Evolutionary conservation across 257 asterid species (phyloP), one percentile per base, ranked within the genome.

Genomic region (Ligustrum vulgare): DNA sequence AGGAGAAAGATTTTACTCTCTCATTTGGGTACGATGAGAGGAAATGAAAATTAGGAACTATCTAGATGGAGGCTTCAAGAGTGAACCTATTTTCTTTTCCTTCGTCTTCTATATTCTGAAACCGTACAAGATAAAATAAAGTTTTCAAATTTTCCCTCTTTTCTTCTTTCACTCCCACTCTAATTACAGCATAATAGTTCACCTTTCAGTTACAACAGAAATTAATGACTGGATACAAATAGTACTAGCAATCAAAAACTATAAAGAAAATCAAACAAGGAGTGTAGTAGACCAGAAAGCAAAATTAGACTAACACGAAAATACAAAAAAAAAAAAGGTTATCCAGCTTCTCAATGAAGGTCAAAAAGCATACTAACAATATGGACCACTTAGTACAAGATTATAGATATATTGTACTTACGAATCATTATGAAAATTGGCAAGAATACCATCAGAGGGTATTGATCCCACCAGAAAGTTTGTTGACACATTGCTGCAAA

Each of bases 381-480:
- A 65, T 60, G 35, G 35, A 60, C 34, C 34, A 60, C 34, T 25
- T 35, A 23, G 25, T 60, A 23, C 4, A 58, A 60, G 67, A 60
- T 60, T 23, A 60, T 23, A 10, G 18, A 60, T 23, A 28, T 36
- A 39, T 28, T 72, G 81, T 69, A 81, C 99, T 89, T 91, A 94
- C 99, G 97, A 89, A 80, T 83, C 87, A 80, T 81, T 91, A 49
- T 65, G 85, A 68, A 94, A 92, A 78, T 84, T 89, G 70, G 88
- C 84, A 83, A 94, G 96, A 77, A 78, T 91, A 65, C 98, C 98
- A 81, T 90, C 96, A 74, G 89, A 78, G 67, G 99, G 98, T 80
- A 94, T 83, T 66, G 89, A 86, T 68, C 99, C 98, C 83, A 86
- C 90, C 84, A 94, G 85, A 84, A 94, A 94, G 84, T 94, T 94